These are phyloP conservation scores for Phalaenopsis hybrid DNA, from an alignment of 116 monocot species.

Conservation along the genomic window DNA sequence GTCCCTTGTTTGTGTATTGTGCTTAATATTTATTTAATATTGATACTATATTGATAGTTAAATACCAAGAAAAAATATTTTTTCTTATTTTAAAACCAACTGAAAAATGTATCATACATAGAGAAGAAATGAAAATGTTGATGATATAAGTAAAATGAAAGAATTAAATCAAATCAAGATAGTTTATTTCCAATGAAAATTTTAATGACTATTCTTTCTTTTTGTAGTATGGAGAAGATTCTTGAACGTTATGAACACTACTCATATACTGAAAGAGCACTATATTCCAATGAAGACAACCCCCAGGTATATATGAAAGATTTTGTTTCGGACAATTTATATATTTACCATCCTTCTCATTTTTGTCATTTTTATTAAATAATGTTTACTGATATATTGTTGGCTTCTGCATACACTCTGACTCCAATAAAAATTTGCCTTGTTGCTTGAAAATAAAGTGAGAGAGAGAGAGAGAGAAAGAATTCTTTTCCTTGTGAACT, in stretches of 20 bases:
- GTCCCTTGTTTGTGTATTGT: too few relatives aligned
- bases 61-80: too few relatives aligned
- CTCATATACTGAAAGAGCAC: slow-evolving; percentile 18
- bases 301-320: slow-evolving; percentile 15
- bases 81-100: too few relatives aligned
- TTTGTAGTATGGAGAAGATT: slow-evolving; percentile 35
- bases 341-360: not conserved
- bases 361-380: not conserved
- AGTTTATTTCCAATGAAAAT: not conserved
- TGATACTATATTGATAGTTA: too few relatives aligned
- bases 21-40: too few relatives aligned
- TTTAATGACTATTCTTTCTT: not conserved
- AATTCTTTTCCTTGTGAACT: too few relatives aligned
- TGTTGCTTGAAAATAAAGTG: not conserved
- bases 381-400: too few relatives aligned
- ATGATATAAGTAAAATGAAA: too few relatives aligned
- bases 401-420: not conserved
- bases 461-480: too few relatives aligned
- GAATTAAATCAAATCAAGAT: not conserved
- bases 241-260: slow-evolving; percentile 30
- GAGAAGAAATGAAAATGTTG: too few relatives aligned
- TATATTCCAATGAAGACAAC: slow-evolving; percentile 4
- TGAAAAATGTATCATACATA: too few relatives aligned
- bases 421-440: not conserved
- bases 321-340: not conserved